These are phyloP conservation scores for Isatis tinctoria DNA, from an alignment of 345 rosid genomes.

Conservation along the genomic window DNA sequence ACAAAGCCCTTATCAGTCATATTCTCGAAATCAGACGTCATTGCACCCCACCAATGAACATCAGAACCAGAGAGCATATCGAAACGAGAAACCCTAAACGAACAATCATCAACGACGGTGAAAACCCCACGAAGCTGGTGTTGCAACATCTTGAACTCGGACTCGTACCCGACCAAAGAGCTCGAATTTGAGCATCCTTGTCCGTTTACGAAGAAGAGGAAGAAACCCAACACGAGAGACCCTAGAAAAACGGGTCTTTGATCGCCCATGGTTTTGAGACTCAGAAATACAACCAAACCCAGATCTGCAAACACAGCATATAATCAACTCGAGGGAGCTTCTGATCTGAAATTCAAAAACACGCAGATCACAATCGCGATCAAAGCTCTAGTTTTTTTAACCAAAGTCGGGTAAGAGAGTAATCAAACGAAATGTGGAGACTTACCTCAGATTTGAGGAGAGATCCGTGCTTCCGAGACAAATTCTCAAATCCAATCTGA, in stretches of 20 bases:
- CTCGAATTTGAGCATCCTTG: slow-evolving; percentile 63
- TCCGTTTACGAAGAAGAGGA: slow-evolving; percentile 37
- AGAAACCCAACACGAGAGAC: slow-evolving; percentile 37
- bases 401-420: background rate
- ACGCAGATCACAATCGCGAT: slow-evolving; percentile 16
- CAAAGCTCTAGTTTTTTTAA: background rate
- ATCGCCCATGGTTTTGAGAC: slow-evolving; percentile 36
- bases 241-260: slow-evolving; percentile 31
- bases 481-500: background rate
- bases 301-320: slow-evolving; percentile 34
- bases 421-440: slow-evolving; percentile 3
- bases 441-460: slow-evolving; percentile 26
- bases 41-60: slow-evolving; percentile 88
- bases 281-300: slow-evolving; percentile 35
- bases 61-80: slow-evolving; percentile 78
- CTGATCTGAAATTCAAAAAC: slow-evolving; percentile 18
- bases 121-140: slow-evolving; percentile 82
- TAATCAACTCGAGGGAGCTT: slow-evolving; percentile 21
- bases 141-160: slow-evolving; percentile 73
- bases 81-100: slow-evolving; percentile 71
- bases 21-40: slow-evolving; percentile 46
- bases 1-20: slow-evolving; percentile 59
- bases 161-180: slow-evolving; percentile 57
- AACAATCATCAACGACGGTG: slow-evolving; percentile 72
- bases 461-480: background rate